Percentiles rank a stretch among this genome's conserved stretches.
These are phyloP conservation scores for Microsporum canis DNA, from an alignment of 2,329 filamentous ascomycete species.

Conservation along the genomic window DNA sequence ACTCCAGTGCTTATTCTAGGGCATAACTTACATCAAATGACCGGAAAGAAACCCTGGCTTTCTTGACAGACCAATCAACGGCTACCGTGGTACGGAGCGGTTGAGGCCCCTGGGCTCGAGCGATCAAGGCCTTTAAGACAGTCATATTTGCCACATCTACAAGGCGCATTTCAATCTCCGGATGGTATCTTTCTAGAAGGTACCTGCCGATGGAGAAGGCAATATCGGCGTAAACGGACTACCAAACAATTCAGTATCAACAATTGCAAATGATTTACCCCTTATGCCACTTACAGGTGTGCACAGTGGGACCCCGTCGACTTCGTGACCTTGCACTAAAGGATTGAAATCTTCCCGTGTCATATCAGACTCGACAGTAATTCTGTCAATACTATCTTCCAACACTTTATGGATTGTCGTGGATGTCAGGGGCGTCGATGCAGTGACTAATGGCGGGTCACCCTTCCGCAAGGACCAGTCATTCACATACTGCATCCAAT, in stretches of 20 bases:
- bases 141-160: slow-evolving; percentile 9
- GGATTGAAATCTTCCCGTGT: background rate
- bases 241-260: background rate
- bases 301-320: slow-evolving; percentile 9
- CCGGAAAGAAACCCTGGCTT: slow-evolving; percentile 6
- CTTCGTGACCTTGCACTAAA: slow-evolving; percentile 8
- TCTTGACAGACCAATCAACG: slow-evolving; percentile 4
- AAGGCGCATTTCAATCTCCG: background rate
- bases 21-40: background rate
- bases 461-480: slow-evolving; percentile 8
- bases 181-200: background rate
- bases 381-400: background rate
- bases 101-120: background rate
- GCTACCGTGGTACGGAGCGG: slow-evolving; percentile 5
- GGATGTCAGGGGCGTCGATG: background rate
- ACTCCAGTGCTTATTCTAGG: background rate
- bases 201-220: slow-evolving; percentile 8
- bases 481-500: slow-evolving; percentile 41
- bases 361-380: background rate
- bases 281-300: slow-evolving; percentile 9
- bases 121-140: slow-evolving; percentile 9
- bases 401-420: slow-evolving; percentile 6
- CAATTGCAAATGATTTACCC: background rate
- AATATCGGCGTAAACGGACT: slow-evolving; percentile 13
- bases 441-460: background rate